Base-by-base conservation (phyloP, 2,329 filamentous ascomycete genomes). In the Talaromyces sp. region DNA sequence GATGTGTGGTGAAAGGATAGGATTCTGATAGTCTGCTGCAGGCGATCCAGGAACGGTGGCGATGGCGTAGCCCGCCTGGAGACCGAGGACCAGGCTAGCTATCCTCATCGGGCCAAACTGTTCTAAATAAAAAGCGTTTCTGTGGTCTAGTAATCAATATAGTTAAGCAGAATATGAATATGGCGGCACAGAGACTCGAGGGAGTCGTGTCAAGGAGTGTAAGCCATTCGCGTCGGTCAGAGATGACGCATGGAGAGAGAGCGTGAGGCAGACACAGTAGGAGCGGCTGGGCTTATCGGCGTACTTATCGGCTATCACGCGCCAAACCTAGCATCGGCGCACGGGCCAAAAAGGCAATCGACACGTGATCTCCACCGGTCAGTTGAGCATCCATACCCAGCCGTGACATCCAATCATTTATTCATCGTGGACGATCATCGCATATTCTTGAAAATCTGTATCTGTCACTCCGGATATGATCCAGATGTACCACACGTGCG, bases 1-100 rank as follows among this genome's bases (percentile, higher is more conserved):
- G 58, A 77, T 66, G 63, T 73, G 73, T 66, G 76, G 76, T 60
- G 71, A 70, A 61, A 78, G 65, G 49, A 77, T 70, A 56, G 73
- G 75, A 37, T 70, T 70, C 64, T 71, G 50, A 47, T 63, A 63
- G 59, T 33, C 39, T 43, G 54, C 52, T 10, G 41, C 33, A 14
- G 61, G 41, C 37, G 24, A 37, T 13, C 33, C 43, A 57, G 64
- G 60, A n/a, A 61, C 52, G 19, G 64, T 66, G 64, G 64, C 60
- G 31, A 66, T 16, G 35, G 19, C 64, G 11, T 62, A 52, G 59
- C 64, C 64, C 60, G 60, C 64, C 19, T 59, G 47, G 64, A 66
- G 54, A 43, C 31, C 41, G 35, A 52, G 33, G 37, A 66, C 35
- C 27, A 66, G 22, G 16, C 59, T 39, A 37, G 14, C 35, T 61